Evolutionary conservation across 192 early-diverging fungal species (phyloP).

Genomic region (Backusella liffmaniae): DNA sequence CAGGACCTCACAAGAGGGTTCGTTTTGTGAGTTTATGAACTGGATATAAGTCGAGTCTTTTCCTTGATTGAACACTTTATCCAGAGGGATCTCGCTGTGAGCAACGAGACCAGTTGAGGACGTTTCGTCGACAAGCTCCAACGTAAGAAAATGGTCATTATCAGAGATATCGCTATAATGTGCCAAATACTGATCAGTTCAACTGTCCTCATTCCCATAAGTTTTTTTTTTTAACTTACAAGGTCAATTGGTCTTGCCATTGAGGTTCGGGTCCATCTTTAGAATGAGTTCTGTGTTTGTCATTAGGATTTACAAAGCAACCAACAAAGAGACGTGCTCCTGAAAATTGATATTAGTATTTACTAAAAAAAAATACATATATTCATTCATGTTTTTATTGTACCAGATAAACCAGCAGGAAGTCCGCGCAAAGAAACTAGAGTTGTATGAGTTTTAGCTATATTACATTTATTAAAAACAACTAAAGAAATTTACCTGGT

Average conservation of each 20-base stretch:
- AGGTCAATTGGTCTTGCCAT: slow-evolving; percentile 29
- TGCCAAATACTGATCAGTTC: neutral
- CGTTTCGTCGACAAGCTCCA: slow-evolving; percentile 35
- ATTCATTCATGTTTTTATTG: too few relatives aligned
- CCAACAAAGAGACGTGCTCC: slow-evolving; percentile 27
- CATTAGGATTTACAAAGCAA: slow-evolving; percentile 25
- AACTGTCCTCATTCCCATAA: neutral
- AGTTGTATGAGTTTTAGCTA: slow-evolving; percentile 1
- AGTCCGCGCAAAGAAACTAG: slow-evolving; percentile 17
- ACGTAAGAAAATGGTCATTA: slow-evolving; percentile 11
- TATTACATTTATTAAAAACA: neutral
- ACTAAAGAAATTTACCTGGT: neutral
- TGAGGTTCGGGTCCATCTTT: slow-evolving; percentile 23
- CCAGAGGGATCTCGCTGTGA: slow-evolving; percentile 7
- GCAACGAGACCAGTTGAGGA: slow-evolving; percentile 20
- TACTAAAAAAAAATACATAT: neutral
- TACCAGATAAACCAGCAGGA: neutral
- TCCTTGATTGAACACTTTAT: slow-evolving; percentile 6
- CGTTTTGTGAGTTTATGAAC: neutral
- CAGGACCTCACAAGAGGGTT: neutral
- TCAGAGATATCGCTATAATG: slow-evolving; percentile 23
- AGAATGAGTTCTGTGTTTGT: slow-evolving; percentile 37
- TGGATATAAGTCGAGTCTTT: neutral
- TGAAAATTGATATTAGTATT: neutral
- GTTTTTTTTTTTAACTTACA: slow-evolving; percentile 12